Conservation (phyloP, 805 yeast genomes). For the Clavispora phyllophila region DNA sequence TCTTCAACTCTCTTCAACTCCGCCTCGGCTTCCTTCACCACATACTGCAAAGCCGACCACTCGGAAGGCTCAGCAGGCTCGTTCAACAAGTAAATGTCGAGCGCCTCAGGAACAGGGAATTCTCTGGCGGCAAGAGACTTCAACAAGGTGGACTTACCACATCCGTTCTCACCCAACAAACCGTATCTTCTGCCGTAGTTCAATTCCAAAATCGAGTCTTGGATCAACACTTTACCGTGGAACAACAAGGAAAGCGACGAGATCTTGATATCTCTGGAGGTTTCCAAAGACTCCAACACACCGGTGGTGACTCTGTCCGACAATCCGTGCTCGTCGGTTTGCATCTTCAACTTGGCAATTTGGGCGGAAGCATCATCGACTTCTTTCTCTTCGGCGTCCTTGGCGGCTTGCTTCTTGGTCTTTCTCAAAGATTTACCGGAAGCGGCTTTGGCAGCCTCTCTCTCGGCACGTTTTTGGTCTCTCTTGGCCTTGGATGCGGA, state of each 20-base stretch:
- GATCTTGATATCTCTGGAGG: conserved; percentile 91
- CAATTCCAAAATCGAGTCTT: conserved; percentile 86
- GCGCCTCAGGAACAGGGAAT: conserved; percentile 87
- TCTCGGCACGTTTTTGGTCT: conserved; percentile 85
- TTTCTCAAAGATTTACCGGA: conserved; percentile 75
- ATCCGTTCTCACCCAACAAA: conserved; percentile 95
- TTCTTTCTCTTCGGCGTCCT: conserved; percentile 47
- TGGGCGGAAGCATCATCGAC: conserved; percentile 64
- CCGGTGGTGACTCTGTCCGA: conserved; percentile 98
- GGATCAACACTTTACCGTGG: conserved; percentile 96
- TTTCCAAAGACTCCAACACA: conserved; percentile 81
- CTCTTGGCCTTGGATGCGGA: conserved; percentile 97
- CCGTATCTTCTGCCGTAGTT: conserved; percentile 98
- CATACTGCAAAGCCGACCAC: conserved; percentile 89
- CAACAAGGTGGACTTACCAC: conserved; percentile 95
- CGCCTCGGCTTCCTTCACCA: conserved; percentile 91
- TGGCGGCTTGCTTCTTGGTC: conserved; percentile 52
- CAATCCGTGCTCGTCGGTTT: conserved; percentile 88
- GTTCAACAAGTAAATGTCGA: conserved; percentile 88
- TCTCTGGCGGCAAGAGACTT: conserved; percentile 94
- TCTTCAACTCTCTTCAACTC: conserved; percentile 90
- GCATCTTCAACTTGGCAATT: conserved; percentile 82
- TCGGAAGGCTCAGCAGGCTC: conserved; percentile 98
- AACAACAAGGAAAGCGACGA: conserved; percentile 86
- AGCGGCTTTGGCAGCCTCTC: conserved; percentile 42